Conservation (phyloP, 2,329 filamentous ascomycete species). For the Exophiala sideris region DNA sequence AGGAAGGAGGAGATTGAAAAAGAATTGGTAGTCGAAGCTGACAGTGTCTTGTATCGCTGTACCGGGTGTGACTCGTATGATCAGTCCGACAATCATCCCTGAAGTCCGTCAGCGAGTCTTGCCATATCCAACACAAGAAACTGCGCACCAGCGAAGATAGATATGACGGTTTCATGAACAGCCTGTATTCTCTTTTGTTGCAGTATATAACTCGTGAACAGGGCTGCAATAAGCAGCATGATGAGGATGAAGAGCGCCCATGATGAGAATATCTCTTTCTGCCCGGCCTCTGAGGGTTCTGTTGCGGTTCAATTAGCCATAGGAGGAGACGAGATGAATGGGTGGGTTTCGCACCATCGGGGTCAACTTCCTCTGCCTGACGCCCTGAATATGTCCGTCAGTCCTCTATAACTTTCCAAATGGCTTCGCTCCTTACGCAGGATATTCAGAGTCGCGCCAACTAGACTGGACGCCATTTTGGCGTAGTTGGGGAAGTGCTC, state of each 20-base stretch:
- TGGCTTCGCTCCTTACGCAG: constrained; percentile 14
- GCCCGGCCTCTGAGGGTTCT: constrained; percentile 72
- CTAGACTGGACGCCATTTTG: constrained; percentile 23
- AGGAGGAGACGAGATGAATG: background rate
- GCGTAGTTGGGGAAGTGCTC: constrained; percentile 14
- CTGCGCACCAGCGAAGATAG: constrained; percentile 82
- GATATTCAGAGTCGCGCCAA: constrained; percentile 22
- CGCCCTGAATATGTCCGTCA: constrained; percentile 17
- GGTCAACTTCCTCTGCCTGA: constrained; percentile 24
- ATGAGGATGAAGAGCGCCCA: constrained; percentile 98
- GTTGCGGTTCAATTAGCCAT: constrained; percentile 9
- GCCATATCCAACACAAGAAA: background rate
- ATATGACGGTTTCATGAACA: constrained; percentile 95
- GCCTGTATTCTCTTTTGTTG: constrained; percentile 97
- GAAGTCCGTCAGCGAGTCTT: constrained; percentile 1
- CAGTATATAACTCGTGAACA: constrained; percentile 95
- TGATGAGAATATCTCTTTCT: constrained; percentile 93
- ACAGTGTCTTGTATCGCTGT: constrained; percentile 85
- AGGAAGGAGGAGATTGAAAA: constrained; percentile 97
- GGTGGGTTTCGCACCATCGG: constrained; percentile 17
- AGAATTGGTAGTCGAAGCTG: constrained; percentile 98
- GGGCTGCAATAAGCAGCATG: constrained; percentile 84
- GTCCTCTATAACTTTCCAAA: background rate
- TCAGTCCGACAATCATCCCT: constrained; percentile 94
- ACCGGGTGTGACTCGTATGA: constrained; percentile 76